A percentile compares a stretch with the other conserved stretches of the same genome.
Conservation (phyloP, 768 basidiomycete genomes). For the Pulveroboletus sp. region DNA sequence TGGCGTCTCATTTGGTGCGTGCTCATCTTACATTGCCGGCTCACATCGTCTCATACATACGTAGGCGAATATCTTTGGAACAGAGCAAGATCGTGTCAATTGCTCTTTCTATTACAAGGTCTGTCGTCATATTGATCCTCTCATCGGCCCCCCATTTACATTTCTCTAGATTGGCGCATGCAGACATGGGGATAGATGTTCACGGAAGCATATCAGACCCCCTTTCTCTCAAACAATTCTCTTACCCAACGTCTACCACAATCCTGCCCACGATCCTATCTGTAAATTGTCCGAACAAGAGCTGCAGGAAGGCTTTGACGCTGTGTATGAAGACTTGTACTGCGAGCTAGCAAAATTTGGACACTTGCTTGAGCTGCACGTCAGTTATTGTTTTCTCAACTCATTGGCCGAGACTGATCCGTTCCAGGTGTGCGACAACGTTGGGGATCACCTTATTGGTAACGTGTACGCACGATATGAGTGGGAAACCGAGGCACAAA, state of each 20-base stretch:
- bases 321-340: constrained; percentile 93
- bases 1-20: constrained; percentile 76
- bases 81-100: constrained; percentile 93
- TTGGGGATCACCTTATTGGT: constrained; percentile 97
- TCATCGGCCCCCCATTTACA: constrained; percentile 1
- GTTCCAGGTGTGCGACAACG: constrained; percentile 89
- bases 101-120: constrained; percentile 99
- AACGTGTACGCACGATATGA: constrained; percentile 98
- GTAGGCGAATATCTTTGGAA: constrained; percentile 93
- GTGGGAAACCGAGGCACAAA: constrained; percentile 96
- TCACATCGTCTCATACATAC: constrained; percentile 2
- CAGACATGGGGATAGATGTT: constrained; percentile 96
- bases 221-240: constrained; percentile 97
- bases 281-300: constrained; percentile 87
- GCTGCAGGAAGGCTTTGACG: constrained; percentile 87
- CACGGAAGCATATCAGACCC: constrained; percentile 96
- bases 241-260: constrained; percentile 96
- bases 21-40: neutral
- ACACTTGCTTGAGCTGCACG: constrained; percentile 92
- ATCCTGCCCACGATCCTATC: constrained; percentile 90
- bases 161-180: constrained; percentile 87
- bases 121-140: constrained; percentile 23
- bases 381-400: constrained; percentile 37
- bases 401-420: neutral
- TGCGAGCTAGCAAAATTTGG: constrained; percentile 95